Conservation (phyloP, 306 rosid genomes). For the Cucurbita argyrosperma region DNA sequence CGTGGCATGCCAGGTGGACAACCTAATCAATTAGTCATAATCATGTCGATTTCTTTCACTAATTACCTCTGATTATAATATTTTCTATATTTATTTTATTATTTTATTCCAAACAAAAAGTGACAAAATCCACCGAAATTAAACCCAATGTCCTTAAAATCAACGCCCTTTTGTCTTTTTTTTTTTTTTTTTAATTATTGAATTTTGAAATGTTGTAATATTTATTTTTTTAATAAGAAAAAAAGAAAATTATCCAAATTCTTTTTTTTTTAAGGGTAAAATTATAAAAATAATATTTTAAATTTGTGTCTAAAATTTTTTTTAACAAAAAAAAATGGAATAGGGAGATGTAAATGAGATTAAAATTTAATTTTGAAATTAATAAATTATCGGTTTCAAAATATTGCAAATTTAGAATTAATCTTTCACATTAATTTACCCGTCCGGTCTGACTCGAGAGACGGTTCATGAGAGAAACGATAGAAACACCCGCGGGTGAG, state of each 20-base stretch:
- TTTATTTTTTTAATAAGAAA: too few relatives aligned
- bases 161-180: not conserved
- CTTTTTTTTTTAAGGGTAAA: too few relatives aligned
- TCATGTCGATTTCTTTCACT: not conserved
- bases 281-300: too few relatives aligned
- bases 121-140: not conserved
- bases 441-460: not conserved
- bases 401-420: not conserved
- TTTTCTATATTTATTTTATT: not conserved
- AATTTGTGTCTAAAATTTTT: too few relatives aligned
- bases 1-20: constrained; percentile 2
- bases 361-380: not conserved
- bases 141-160: not conserved
- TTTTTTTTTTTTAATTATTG: not conserved
- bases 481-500: not conserved
- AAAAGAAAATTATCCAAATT: too few relatives aligned
- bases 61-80: not conserved
- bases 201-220: too few relatives aligned
- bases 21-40: not conserved
- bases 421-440: not conserved
- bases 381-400: not conserved
- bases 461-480: not conserved
- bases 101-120: not conserved
- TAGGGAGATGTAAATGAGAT: not conserved
- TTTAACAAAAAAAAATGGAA: too few relatives aligned